Base-by-base conservation (phyloP, 805 yeast species). In the Lipomyces kockii region DNA sequence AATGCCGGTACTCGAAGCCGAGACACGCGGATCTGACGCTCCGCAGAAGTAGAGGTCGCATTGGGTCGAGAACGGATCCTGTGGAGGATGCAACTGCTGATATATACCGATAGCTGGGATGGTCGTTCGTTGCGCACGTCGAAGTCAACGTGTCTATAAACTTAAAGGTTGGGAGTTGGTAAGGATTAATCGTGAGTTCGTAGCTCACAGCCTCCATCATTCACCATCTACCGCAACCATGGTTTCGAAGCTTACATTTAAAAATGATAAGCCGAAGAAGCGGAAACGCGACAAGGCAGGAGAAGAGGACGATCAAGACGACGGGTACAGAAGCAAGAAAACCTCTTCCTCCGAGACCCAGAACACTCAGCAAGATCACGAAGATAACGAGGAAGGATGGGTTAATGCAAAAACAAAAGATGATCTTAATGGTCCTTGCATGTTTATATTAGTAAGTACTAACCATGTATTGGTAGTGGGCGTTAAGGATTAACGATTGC, bases 181-280 rank as follows among this genome's bases (percentile, higher is more conserved):
- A 14, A 12, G 39, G 39, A 27, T 2, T n/a, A n/a, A n/a, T n/a
- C n/a, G n/a, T n/a, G n/a, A n/a, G 29, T 5, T 29, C 17, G 17
- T 5, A 12, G n/a, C 14, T 37, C 22, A 17, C 11, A 3, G 20
- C 4, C 6, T n/a, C 22, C 3, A 6, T 17, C 11, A 17, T n/a
- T 43, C 39, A 7, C 22, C 9, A 17, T 17, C 49, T 14, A 2
- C 22, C 11, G 9, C 22, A 8, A 43, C 49, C 8, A 80, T 80
- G 83, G 81, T 78, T 3, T 75, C 80, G 6, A 77, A 77, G 53
- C 75, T 80, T 7, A 64, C 73, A 4, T 80, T 80, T 73, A 80
- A 80, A 67, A 81, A 81, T 37, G 82, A 79, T 60, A 74, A 72
- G 60, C 70, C 35, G 65, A 70, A 53, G 70, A 73, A 62, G 62